These are phyloP conservation scores for Pueraria montana DNA, from an alignment of 306 rosid species.

Conservation along the genomic window DNA sequence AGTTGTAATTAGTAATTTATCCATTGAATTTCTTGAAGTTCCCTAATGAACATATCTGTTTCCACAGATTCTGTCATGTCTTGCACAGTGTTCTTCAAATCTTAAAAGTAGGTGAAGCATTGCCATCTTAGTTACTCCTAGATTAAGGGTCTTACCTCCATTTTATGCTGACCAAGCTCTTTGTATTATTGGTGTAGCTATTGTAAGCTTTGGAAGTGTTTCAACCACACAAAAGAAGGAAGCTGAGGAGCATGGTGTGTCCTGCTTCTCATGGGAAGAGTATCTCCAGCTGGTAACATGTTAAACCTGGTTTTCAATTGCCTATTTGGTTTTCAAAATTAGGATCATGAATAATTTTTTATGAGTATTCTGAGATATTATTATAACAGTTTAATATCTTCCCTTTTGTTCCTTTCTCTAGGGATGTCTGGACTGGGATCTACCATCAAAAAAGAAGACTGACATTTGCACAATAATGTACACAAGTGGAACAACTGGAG, in stretches of 20 bases:
- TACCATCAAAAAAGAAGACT: conserved; percentile 73
- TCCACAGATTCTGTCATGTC: conserved; percentile 88
- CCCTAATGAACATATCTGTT: conserved; percentile 39
- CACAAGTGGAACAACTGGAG: conserved; percentile 99
- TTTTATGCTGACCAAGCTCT: conserved; percentile 35
- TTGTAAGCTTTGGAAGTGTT: conserved; percentile 82
- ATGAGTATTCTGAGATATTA: not conserved
- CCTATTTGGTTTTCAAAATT: not conserved
- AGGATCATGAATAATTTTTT: conserved; percentile 4
- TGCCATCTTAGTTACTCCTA: conserved; percentile 32
- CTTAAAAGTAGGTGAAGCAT: conserved; percentile 74
- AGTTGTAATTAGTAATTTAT: conserved; percentile 1
- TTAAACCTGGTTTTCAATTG: conserved; percentile 21
- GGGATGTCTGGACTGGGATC: conserved; percentile 73
- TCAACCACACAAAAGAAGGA: conserved; percentile 79
- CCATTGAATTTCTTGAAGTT: conserved; percentile 18
- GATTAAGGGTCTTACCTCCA: conserved; percentile 27
- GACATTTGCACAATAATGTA: conserved; percentile 91
- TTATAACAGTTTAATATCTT: not conserved
- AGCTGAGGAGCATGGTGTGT: conserved; percentile 78
- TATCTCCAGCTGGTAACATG: conserved; percentile 73
- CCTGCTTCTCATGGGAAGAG: conserved; percentile 93
- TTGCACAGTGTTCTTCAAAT: conserved; percentile 72
- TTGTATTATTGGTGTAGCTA: conserved; percentile 63
- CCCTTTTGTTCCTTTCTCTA: conserved; percentile 39